Base-by-base conservation (phyloP, 805 yeast species). In the Saccharomycopsis sp. region DNA sequence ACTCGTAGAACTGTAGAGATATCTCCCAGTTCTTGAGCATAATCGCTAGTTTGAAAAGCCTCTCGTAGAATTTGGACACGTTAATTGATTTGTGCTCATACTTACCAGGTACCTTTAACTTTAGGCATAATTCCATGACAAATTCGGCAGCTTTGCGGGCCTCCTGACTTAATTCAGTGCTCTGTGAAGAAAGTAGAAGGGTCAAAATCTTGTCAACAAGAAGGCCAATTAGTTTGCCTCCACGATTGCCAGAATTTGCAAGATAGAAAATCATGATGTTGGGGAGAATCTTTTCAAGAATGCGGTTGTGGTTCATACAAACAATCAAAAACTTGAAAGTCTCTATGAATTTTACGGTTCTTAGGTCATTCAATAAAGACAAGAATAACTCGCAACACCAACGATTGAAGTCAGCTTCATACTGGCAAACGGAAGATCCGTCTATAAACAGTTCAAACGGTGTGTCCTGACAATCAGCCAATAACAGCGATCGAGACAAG, bases 1-100 rank as follows among this genome's bases (percentile, higher is more conserved):
- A 38, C 61, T 82, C 87, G 56, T 78, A 70, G 2, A 82, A 58
- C 75, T 82, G 66, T 44, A 80, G 65, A 0, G 83, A 75, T 1
- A 82, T 72, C 58, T 75, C 74, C 29, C 75, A 72, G 52, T 70
- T 68, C 3, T 69, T 68, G 8, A 69, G 68, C 3, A 64, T 58
- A 2, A 70, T 58, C 1, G 82, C 76, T 3, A 75, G 64, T 12
- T 64, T 34, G 58, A 67, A 74, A 1, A 76, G 62, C 1, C 53
- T 44, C 1, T 57, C 55, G 3, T 70, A 60, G 54, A 76, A 72
- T n/a, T 79, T 57, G 0, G 62, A 61, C 9, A 63, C 56, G 56
- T 1, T 64, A 60, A 1, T 64, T 55, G 1, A 67, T 67, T 54
- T 62, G 64, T 56, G 34, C 34, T 22, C 49, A 24, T 50, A 53